phyloP scores from a whole-genome alignment of 352 stramenopile species.

The Thalassiosira mediterranea region DNA sequence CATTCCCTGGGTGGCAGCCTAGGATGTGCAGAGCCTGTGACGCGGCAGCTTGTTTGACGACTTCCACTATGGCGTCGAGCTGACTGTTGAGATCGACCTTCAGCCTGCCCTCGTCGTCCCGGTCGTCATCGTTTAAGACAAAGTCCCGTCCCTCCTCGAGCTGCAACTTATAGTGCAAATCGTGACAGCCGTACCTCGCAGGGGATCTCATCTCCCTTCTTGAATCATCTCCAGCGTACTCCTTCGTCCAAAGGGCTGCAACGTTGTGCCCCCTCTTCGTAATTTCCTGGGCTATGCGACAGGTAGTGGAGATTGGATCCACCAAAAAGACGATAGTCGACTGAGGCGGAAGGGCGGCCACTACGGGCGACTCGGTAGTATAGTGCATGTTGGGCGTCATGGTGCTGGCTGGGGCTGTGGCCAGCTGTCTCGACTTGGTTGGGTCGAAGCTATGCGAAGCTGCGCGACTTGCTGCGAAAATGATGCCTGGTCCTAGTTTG shows the following conservation, averaged over 20 bases:
- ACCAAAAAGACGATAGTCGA: slow-evolving; percentile 84
- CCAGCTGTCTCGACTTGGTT: too few species aligned
- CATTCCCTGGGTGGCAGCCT: slow-evolving; percentile 86
- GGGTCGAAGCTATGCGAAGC: too few species aligned
- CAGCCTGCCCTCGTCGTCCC: slow-evolving; percentile 40
- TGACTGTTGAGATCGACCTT: slow-evolving; percentile 14
- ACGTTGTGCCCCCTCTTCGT: slow-evolving; percentile 85
- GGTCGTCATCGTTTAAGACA: slow-evolving; percentile 30
- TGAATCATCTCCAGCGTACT: slow-evolving; percentile 12
- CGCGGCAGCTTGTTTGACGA: slow-evolving; percentile 28
- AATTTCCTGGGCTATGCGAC: slow-evolving; percentile 87
- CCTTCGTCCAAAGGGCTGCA: slow-evolving; percentile 36
- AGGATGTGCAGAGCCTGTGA: slow-evolving; percentile 68
- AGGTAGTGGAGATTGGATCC: slow-evolving; percentile 90
- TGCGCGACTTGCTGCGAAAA: too few species aligned
- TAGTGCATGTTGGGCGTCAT: too few species aligned
- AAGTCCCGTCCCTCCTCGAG: slow-evolving; percentile 22
- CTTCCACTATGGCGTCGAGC: slow-evolving; percentile 28
- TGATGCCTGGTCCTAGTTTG: too few species aligned
- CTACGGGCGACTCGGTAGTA: slow-evolving; percentile 7
- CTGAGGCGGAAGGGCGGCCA: slow-evolving; percentile 9
- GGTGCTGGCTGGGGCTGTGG: too few species aligned
- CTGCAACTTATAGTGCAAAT: slow-evolving; percentile 15
- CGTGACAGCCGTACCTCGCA: slow-evolving; percentile 4
- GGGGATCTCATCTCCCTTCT: slow-evolving; percentile 10